These are phyloP conservation scores for Stromatinia cepivora DNA, from an alignment of 2,329 filamentous ascomycete genomes.

Conservation along the genomic window DNA sequence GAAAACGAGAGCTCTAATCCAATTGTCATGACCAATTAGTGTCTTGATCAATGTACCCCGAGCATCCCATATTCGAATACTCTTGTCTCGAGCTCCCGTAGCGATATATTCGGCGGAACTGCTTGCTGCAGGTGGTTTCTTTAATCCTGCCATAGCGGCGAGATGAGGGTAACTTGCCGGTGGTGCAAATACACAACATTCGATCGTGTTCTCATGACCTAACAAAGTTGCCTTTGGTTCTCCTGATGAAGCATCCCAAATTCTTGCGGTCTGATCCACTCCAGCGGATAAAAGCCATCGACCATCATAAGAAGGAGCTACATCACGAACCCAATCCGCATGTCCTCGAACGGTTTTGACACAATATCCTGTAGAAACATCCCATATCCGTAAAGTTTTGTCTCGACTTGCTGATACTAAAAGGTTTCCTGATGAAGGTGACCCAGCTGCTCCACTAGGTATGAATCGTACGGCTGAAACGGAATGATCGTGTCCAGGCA, in stretches of 20 bases:
- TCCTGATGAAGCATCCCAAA: constrained; percentile 77
- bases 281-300: constrained; percentile 80
- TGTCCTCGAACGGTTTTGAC: constrained; percentile 88
- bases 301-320: constrained; percentile 79
- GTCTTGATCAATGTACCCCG: constrained; percentile 83
- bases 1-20: constrained; percentile 83
- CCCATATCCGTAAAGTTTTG: constrained; percentile 84
- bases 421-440: constrained; percentile 77
- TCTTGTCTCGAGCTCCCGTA: constrained; percentile 86
- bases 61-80: constrained; percentile 85
- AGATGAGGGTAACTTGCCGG: constrained; percentile 75
- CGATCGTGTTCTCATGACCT: constrained; percentile 82
- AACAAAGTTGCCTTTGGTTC: constrained; percentile 79
- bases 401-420: constrained; percentile 85
- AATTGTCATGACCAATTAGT: constrained; percentile 87
- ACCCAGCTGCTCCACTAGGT: constrained; percentile 75
- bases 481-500: constrained; percentile 89
- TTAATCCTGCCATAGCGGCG: constrained; percentile 74
- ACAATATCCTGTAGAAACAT: constrained; percentile 89
- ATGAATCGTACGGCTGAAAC: constrained; percentile 88
- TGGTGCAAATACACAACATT: constrained; percentile 86
- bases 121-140: constrained; percentile 72
- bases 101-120: constrained; percentile 86
- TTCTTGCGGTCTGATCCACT: constrained; percentile 75
- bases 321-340: constrained; percentile 86